Percentiles rank a stretch among this genome's conserved stretches.
phyloP scores from a whole-genome alignment of 2,329 filamentous ascomycete species.

The Diaporthe destruens region DNA sequence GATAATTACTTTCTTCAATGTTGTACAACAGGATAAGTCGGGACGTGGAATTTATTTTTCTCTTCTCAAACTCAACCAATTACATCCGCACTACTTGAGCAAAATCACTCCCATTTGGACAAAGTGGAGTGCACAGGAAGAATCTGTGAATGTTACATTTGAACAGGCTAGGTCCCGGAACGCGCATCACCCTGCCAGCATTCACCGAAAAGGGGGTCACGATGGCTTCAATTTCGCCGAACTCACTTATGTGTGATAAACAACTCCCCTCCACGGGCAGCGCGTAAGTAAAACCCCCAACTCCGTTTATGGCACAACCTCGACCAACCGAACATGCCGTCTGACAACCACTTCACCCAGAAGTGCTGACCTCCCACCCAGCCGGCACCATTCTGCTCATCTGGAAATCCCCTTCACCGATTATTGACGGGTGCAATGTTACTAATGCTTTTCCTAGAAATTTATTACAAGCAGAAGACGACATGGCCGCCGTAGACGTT shows the following conservation, averaged over 20 bases:
- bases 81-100: no score
- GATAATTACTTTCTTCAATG: no score
- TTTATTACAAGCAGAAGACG: background rate
- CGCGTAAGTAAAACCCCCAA: background rate
- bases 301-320: background rate
- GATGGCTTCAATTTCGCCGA: background rate
- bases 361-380: background rate
- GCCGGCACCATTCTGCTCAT: no score
- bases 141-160: background rate
- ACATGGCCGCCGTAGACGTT: background rate
- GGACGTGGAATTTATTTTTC: no score
- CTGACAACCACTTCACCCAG: background rate
- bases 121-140: accelerated
- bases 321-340: background rate
- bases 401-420: background rate
- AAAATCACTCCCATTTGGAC: no score
- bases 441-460: background rate
- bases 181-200: background rate
- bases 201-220: background rate
- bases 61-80: no score
- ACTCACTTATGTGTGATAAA: background rate
- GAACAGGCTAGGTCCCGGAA: no score
- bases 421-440: background rate
- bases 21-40: no score
- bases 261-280: background rate